These are phyloP conservation scores for Chlamydomonas incerta DNA, from an alignment of 139 green algal genomes.

Conservation along the genomic window DNA sequence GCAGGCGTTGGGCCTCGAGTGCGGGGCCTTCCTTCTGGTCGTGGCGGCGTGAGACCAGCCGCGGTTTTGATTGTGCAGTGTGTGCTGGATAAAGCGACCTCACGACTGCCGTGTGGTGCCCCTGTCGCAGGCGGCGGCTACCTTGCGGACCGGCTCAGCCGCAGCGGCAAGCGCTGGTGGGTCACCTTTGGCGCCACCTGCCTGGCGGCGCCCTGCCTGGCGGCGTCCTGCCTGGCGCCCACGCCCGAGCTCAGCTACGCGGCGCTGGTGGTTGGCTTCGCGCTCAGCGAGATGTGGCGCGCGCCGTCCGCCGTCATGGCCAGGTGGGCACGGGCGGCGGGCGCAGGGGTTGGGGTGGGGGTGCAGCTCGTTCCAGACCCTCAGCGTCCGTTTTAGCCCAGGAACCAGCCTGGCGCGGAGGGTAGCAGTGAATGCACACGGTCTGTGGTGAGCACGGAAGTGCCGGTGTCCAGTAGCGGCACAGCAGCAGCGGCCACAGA, in stretches of 20 bases:
- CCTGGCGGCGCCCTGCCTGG: conserved; percentile 80
- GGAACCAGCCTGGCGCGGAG: too few relatives aligned
- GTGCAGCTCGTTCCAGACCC: background rate
- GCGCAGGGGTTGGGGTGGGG: background rate
- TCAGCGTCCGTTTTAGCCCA: background rate
- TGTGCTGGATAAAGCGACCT: too few relatives aligned
- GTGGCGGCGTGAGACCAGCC: too few relatives aligned
- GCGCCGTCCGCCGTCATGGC: conserved; percentile 85
- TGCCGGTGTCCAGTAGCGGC: too few relatives aligned
- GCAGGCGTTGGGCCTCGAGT: too few relatives aligned
- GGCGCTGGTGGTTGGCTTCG: conserved; percentile 84
- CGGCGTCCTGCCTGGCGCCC: conserved; percentile 68
- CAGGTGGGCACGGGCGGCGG: conserved; percentile 30
- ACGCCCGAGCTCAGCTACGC: conserved; percentile 78
- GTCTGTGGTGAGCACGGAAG: too few relatives aligned
- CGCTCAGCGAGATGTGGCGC: conserved; percentile 87
- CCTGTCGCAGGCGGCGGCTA: conserved; percentile 68
- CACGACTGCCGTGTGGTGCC: too few relatives aligned
- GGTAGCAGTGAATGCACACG: too few relatives aligned
- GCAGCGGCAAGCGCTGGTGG: conserved; percentile 51
- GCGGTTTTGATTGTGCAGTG: too few relatives aligned
- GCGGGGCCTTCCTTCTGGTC: too few relatives aligned
- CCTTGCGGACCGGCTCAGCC: conserved; percentile 79
- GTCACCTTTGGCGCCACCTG: conserved; percentile 70
- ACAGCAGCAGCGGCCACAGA: too few relatives aligned